Base-by-base conservation (phyloP, 2,329 filamentous ascomycete species). In the Sclerotinia minor region DNA sequence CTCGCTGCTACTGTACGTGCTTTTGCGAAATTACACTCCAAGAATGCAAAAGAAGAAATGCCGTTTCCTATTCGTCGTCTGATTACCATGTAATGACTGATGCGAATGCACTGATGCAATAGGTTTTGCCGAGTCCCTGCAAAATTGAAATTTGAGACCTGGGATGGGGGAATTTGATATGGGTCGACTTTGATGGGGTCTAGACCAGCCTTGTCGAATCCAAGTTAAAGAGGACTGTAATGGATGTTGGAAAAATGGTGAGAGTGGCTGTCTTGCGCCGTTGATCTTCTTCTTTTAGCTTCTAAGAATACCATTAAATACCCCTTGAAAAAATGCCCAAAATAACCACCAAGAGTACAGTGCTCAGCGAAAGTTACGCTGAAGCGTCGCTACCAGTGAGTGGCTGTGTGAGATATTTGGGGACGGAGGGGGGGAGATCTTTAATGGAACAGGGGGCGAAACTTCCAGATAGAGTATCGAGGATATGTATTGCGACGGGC, bases 391-490 rank as follows among this genome's bases (percentile, higher is more conserved):
- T 54, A 21, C 50, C 63, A 26, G 26, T 65, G 50, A 38, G 19
- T 21, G 19, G 61, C 60, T 64, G 47, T 64, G n/a, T 41, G 19
- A 29, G 35, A 55, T 32, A 32, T 32, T 41, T n/a, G 32, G 17
- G 54, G 15, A 26, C 7, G 54, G 32, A 15, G 54, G 35, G n/a
- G 54, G 35, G 45, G 35, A 8, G 35, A 35, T 35, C 35, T 35
- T 35, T 15, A 38, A 61, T 19, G 47, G 29, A 21, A 47, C 57
- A 67, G 57, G 57, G 65, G 26, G 53, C 55, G 19, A 67, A 63
- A 63, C 49, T 67, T 60, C 57, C 38, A 11, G 54, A 63, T 45
- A 45, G 32, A 63, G 57, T 67, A 54, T 67, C 57, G 47, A 67
- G 49, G 38, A 44, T 67, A 54, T 45, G 57, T 67, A 45, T 9